Conservation (phyloP, 164 flowering plant genomes). For the Protea cynaroides region DNA sequence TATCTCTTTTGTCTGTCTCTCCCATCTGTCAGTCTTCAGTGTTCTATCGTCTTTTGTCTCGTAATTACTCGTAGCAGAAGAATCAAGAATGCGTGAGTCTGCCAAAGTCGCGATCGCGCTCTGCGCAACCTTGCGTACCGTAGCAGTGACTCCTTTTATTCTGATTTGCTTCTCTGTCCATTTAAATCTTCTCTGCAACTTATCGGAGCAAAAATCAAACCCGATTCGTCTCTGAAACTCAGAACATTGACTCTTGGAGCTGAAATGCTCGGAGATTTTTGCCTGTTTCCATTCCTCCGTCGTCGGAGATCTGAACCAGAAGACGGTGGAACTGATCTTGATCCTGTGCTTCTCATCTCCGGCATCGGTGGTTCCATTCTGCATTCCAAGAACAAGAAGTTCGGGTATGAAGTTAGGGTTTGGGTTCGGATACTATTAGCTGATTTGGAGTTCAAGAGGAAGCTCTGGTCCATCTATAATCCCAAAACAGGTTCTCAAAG, state of each 20-base stretch:
- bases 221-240: neutral
- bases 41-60: too few relatives aligned
- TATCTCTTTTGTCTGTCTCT: too few relatives aligned
- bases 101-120: too few relatives aligned
- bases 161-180: too few relatives aligned
- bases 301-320: constrained; percentile 7
- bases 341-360: constrained; percentile 74
- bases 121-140: too few relatives aligned
- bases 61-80: too few relatives aligned
- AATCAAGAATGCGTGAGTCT: too few relatives aligned
- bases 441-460: constrained; percentile 67
- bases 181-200: too few relatives aligned
- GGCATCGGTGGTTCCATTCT: constrained; percentile 91
- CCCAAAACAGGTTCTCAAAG: constrained; percentile 55
- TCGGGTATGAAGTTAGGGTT: constrained; percentile 54
- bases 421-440: constrained; percentile 87
- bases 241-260: too few relatives aligned
- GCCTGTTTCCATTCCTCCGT: constrained; percentile 19
- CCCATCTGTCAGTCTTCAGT: too few relatives aligned
- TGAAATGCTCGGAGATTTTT: constrained; percentile 11
- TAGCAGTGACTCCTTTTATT: too few relatives aligned
- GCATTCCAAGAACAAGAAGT: constrained; percentile 51
- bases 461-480: constrained; percentile 68
- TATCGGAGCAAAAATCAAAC: too few relatives aligned
- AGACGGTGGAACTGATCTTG: constrained; percentile 20